Conservation (phyloP, 768 basidiomycete species). For the Boletus pseudopeckii region DNA sequence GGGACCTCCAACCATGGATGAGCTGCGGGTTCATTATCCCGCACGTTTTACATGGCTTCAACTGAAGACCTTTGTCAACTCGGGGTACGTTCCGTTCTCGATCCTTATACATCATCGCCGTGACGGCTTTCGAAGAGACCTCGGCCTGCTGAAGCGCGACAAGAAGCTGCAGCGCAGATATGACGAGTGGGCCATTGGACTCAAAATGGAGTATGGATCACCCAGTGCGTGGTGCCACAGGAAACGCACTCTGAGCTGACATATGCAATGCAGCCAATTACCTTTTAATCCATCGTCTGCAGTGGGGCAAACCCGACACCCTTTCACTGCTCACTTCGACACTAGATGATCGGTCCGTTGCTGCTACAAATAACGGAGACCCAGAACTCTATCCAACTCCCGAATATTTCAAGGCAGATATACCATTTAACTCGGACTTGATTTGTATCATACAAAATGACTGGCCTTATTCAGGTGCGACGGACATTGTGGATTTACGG, state of each 20-base stretch:
- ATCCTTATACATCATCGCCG: neutral
- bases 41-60: slow-evolving; percentile 74
- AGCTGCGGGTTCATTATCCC: slow-evolving; percentile 66
- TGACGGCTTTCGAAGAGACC: slow-evolving; percentile 49
- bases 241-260: neutral
- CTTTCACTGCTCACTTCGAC: slow-evolving; percentile 57
- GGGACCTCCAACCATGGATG: slow-evolving; percentile 69
- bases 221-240: slow-evolving; percentile 44
- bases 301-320: slow-evolving; percentile 71
- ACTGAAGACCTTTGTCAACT: slow-evolving; percentile 73
- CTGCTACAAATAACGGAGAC: slow-evolving; percentile 3
- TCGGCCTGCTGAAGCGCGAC: slow-evolving; percentile 77
- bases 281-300: slow-evolving; percentile 62
- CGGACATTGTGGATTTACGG: neutral
- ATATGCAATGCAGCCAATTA: slow-evolving; percentile 53
- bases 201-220: slow-evolving; percentile 61
- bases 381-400: slow-evolving; percentile 25
- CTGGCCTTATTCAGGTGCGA: slow-evolving; percentile 82
- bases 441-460: slow-evolving; percentile 78
- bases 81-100: slow-evolving; percentile 48
- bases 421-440: slow-evolving; percentile 44
- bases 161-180: slow-evolving; percentile 67
- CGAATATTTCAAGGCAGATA: slow-evolving; percentile 64
- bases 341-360: slow-evolving; percentile 37
- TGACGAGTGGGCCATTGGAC: slow-evolving; percentile 50